phyloP scores from a whole-genome alignment of 75 land plant species.

The Sequoia sempervirens region DNA sequence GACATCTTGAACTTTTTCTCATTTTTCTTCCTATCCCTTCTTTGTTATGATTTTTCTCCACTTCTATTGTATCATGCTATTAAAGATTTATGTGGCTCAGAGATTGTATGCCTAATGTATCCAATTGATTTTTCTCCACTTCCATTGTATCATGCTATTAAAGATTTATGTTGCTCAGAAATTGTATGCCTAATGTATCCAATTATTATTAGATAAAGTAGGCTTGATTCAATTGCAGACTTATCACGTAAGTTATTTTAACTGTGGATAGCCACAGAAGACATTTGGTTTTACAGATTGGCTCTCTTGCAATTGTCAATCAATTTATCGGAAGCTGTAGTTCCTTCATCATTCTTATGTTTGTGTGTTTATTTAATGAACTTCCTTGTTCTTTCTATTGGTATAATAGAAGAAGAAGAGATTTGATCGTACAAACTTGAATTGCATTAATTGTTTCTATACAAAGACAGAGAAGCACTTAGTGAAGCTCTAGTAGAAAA shows the following conservation, averaged over 20 bases:
- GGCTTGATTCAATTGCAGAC: background rate
- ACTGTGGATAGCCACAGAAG: background rate
- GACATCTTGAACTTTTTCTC: background rate
- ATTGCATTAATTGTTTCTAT: background rate
- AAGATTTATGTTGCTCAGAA: background rate
- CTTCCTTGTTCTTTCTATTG: background rate
- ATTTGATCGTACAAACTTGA: background rate
- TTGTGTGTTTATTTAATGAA: background rate
- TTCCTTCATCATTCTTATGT: background rate
- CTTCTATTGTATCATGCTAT: background rate
- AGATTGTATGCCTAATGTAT: background rate
- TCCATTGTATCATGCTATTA: background rate
- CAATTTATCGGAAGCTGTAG: background rate
- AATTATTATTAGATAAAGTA: background rate
- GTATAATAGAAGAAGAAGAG: background rate
- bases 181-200: background rate
- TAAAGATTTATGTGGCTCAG: background rate
- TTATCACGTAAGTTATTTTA: background rate
- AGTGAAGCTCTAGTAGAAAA: background rate
- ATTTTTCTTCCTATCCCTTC: background rate
- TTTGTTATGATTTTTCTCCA: background rate
- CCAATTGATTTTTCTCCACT: background rate
- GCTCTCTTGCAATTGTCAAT: background rate
- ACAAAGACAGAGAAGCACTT: background rate
- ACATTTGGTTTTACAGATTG: background rate